Evolutionary conservation across 306 rosid species (phyloP).

Genomic region (Cucumis sativus): Cucumber_9930_V3 NC_026661.2:7223001-7223500

Average conservation of each 20-base stretch:
- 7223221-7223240: too few relatives aligned
- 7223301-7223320: neutral
- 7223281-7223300: constrained; percentile 1
- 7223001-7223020: constrained; percentile 80
- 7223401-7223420: constrained; percentile 3
- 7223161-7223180: constrained; percentile 6
- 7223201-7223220: neutral
- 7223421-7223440: neutral
- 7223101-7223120: neutral
- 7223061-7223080: constrained; percentile 14
- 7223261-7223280: too few relatives aligned
- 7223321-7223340: neutral
- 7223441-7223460: neutral
- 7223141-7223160: neutral
- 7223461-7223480: neutral
- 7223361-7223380: neutral
- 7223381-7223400: constrained; percentile 4
- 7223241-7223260: too few relatives aligned
- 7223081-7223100: too few relatives aligned
- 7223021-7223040: constrained; percentile 65
- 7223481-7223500: neutral
- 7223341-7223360: neutral
- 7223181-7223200: neutral
- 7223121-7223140: constrained; percentile 8
- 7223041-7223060: constrained; percentile 51